Evolutionary conservation across 176 grass and related monocot species (phyloP).

Genomic region (Triticum dicoccoides): DNA sequence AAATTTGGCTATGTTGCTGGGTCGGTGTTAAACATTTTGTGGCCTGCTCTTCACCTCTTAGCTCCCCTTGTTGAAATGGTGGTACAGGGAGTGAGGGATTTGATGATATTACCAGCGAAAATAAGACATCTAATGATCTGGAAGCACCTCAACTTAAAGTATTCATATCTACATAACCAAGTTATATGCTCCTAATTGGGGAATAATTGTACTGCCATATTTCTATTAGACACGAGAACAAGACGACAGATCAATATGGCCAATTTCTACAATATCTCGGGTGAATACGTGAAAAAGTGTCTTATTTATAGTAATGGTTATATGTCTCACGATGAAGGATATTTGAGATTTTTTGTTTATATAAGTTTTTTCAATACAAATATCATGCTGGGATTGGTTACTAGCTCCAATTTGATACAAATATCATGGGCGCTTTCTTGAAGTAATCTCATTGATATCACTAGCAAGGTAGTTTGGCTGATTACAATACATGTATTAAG

Average conservation of each 20-base stretch:
- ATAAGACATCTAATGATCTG: neutral
- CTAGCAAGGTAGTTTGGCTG: neutral
- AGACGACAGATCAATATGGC: neutral
- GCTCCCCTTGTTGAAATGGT: neutral
- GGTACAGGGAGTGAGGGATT: neutral
- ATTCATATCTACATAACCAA: neutral
- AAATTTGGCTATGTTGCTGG: neutral
- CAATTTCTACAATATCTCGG: too few relatives aligned
- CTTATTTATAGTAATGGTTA: too few relatives aligned
- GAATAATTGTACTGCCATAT: neutral
- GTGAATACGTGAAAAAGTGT: too few relatives aligned
- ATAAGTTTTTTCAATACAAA: too few relatives aligned
- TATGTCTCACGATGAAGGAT: too few relatives aligned
- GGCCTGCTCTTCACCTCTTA: neutral
- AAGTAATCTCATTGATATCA: too few relatives aligned
- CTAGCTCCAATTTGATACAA: too few relatives aligned
- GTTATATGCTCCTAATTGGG: neutral
- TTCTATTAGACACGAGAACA: neutral
- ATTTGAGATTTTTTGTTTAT: too few relatives aligned
- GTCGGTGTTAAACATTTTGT: neutral
- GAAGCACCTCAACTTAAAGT: neutral
- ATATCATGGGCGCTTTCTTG: neutral
- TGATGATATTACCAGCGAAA: constrained; percentile 3
- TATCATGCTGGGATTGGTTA: too few relatives aligned
- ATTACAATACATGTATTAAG: neutral